Evolutionary conservation across 495 filamentous ascomycete species (phyloP), one percentile per base, ranked within the genome.

Genomic region (Podospora conica): DNA sequence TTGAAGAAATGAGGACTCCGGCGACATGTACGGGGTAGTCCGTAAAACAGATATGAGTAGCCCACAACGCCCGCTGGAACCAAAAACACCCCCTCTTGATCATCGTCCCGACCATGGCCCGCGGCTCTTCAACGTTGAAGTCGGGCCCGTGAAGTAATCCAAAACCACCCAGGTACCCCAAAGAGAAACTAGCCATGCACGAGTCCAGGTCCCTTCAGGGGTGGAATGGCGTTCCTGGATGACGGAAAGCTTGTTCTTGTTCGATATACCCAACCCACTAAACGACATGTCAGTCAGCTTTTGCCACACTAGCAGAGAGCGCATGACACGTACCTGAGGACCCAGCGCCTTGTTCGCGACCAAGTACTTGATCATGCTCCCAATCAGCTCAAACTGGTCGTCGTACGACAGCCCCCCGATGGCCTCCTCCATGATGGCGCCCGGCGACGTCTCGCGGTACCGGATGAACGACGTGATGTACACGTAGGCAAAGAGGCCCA

Each of bases 391-490:
- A 61, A 96, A 79, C 77, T 97, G 92, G 75, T 98, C 91, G 25
- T 96, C 92, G 1, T 85, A 75, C 0, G 87, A 86, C 65, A 99
- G 75, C 9, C 92, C 93, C 22, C 87, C 93, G 70, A 98, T 94
- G 29, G 89, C 92, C 33, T 85, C 83, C 81, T 98, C 93, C 68
- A 99, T 89, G 29, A 98, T 88, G 59, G 86, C 87, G 4, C 92
- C 94, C 12, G 96, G 88, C 64, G 82, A 90, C 9, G 90, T 87
- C 70, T 89, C 90, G 79, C 93, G 86, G 20, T 91, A 82, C 9
- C 93, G 93, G 73, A 99, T 95, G 76, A 99, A 99, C 72, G 91
- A 93, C 76, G 96, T 92, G 79, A 95, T 98, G 78, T 99, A 99
- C 83, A 99, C 91, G 78, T 90, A 98, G 12, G 96, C 86, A 71